Evolutionary conservation across 2,329 filamentous ascomycete genomes (phyloP).

Genomic region (Rhexocercosporidium sp.): DNA sequence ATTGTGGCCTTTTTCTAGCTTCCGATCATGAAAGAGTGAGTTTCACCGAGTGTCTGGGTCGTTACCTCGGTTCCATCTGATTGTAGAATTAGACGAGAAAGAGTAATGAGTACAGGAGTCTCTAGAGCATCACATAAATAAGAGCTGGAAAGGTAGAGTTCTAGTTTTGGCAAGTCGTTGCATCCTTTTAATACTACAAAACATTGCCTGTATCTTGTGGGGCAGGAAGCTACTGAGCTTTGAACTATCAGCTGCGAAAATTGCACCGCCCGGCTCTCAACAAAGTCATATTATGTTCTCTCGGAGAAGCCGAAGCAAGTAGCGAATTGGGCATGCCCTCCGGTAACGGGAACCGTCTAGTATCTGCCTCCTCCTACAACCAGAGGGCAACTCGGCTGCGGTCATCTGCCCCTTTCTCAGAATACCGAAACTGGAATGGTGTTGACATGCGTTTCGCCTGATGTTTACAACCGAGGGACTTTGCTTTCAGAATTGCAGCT

Average conservation of each 20-base stretch:
- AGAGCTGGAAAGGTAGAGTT: neutral
- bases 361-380: neutral
- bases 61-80: neutral
- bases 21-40: neutral
- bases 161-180: neutral
- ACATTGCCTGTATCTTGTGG: neutral
- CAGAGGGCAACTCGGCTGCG: neutral
- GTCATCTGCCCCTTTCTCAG: neutral
- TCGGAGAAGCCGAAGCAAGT: no score
- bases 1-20: neutral
- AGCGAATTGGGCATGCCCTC: neutral
- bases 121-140: neutral
- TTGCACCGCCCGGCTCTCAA: neutral
- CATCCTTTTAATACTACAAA: neutral
- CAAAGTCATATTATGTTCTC: no score
- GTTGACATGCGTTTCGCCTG: neutral
- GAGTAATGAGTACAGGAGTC: no score
- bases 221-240: neutral
- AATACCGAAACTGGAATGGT: neutral
- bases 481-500: constrained; percentile 37
- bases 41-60: neutral
- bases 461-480: neutral
- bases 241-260: neutral
- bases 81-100: neutral
- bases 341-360: neutral